A percentile compares a stretch with the other conserved stretches of the same genome.
phyloP scores from a whole-genome alignment of 768 basidiomycete genomes.

The Lactarius psammicola region DNA sequence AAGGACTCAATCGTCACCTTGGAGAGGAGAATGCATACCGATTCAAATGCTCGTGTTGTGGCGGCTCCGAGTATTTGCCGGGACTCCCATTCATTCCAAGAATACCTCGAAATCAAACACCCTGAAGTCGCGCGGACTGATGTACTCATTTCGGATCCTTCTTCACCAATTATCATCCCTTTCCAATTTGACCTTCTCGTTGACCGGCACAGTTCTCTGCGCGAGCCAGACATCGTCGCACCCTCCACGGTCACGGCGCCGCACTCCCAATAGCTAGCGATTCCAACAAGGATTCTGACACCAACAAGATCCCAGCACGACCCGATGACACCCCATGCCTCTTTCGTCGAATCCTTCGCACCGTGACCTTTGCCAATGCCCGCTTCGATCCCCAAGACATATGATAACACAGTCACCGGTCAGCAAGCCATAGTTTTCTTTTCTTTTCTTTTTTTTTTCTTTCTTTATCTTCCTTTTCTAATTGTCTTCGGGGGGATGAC shows the following conservation, averaged over 20 bases:
- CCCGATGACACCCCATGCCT: neutral
- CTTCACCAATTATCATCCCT: neutral
- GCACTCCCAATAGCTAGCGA: neutral
- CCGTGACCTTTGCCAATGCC: neutral
- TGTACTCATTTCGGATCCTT: neutral
- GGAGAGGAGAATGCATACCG: neutral
- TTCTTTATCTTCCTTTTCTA: no score
- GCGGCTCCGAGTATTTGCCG: neutral
- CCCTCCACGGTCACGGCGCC: neutral
- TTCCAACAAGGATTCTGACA: slow-evolving; percentile 41
- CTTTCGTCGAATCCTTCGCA: neutral
- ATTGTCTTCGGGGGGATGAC: no score
- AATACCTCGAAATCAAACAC: neutral
- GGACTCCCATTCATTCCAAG: neutral
- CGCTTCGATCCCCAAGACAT: no score
- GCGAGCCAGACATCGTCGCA: neutral
- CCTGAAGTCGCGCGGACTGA: neutral
- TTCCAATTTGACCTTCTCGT: neutral
- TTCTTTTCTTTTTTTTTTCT: no score
- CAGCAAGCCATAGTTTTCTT: no score
- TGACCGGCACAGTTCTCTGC: neutral
- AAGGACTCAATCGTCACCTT: neutral
- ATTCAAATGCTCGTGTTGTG: neutral
- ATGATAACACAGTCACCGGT: no score
- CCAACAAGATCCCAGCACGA: neutral